Evolutionary conservation across 176 grass and related monocot species (phyloP).

Genomic region (Eragrostis nindensis): DNA sequence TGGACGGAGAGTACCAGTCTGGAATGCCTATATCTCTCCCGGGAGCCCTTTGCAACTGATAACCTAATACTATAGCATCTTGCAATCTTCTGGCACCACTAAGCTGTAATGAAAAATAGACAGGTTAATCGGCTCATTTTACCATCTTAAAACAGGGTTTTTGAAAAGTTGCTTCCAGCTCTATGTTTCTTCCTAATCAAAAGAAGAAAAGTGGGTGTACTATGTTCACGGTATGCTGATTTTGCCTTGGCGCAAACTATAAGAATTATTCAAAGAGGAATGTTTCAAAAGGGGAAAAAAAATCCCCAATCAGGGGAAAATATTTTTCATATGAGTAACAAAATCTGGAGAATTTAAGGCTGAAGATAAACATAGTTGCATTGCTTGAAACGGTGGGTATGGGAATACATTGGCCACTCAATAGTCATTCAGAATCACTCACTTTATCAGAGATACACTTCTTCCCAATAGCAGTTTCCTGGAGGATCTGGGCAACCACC

Average conservation of each 20-base stretch:
- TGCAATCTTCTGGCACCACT: conserved; percentile 78
- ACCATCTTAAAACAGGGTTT: conserved; percentile 20
- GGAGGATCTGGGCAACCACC: conserved; percentile 81
- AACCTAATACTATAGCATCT: conserved; percentile 97
- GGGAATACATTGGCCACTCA: background rate
- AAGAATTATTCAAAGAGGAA: background rate
- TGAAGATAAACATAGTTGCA: background rate
- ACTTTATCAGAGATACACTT: conserved; percentile 87
- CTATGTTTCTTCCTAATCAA: background rate
- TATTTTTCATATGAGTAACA: background rate
- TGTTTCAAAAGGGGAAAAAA: conserved; percentile 1
- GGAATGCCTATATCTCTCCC: conserved; percentile 83
- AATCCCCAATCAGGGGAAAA: background rate
- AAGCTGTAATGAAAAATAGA: conserved; percentile 52
- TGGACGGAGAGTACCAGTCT: conserved; percentile 89
- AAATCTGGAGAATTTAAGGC: conserved; percentile 4
- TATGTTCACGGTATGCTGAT: conserved; percentile 1
- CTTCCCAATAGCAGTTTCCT: conserved; percentile 87
- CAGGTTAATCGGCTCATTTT: conserved; percentile 17
- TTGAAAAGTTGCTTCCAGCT: conserved; percentile 13
- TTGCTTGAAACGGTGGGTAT: background rate
- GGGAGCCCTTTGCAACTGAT: conserved; percentile 91
- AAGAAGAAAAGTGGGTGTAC: background rate
- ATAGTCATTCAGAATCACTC: conserved; percentile 11
- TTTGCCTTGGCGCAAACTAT: conserved; percentile 14